These are phyloP conservation scores for Fusarium mexicanum DNA, from an alignment of 2,329 filamentous ascomycete genomes.

Conservation along the genomic window DNA sequence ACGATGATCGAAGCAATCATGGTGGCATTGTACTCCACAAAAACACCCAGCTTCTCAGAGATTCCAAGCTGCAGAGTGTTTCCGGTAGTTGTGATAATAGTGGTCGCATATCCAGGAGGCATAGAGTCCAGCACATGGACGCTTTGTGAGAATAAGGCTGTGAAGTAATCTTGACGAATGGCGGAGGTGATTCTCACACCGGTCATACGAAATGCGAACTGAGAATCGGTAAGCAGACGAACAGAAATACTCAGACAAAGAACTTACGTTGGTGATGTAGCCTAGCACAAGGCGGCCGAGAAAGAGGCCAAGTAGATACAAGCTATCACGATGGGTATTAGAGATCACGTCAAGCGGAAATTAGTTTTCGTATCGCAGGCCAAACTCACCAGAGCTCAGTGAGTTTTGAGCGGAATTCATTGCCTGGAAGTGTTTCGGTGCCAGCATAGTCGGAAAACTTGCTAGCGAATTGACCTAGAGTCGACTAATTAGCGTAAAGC, in stretches of 20 bases:
- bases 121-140: constrained; percentile 60
- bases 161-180: constrained; percentile 60
- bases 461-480: neutral
- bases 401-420: neutral
- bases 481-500: no score
- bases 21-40: constrained; percentile 54
- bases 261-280: neutral
- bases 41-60: constrained; percentile 59
- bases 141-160: constrained; percentile 59
- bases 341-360: neutral
- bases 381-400: neutral
- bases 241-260: accelerated
- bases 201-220: constrained; percentile 59
- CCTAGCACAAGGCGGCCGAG: neutral
- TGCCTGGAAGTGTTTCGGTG: neutral
- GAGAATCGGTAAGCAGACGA: neutral
- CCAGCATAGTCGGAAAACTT: constrained; percentile 5
- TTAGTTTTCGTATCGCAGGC: neutral
- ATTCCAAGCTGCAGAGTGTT: constrained; percentile 64
- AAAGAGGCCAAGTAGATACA: neutral
- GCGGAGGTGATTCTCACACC: constrained; percentile 61
- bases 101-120: constrained; percentile 59
- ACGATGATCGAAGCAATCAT: constrained; percentile 52
- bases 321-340: neutral
- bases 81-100: constrained; percentile 61